Base-by-base conservation (phyloP, 2,329 filamentous ascomycete species). In the Thielaviopsis musarum region DNA sequence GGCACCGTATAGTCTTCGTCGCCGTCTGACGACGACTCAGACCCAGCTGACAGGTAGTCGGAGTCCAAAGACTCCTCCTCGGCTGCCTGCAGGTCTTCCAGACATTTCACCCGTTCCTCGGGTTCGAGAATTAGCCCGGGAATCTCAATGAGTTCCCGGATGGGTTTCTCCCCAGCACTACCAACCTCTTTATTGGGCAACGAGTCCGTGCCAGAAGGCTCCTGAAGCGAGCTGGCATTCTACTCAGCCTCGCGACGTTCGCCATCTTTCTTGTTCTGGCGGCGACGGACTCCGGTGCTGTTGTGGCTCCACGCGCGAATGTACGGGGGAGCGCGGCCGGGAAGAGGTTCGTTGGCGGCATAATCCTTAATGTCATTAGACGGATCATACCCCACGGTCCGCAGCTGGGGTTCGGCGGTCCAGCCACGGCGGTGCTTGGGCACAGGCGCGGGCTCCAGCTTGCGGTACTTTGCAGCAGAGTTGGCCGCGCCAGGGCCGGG, bases 331-430 rank as follows among this genome's bases (percentile, higher is more conserved):
- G 78, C 79, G 17, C 75, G 77, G 54, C 74, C 74, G 9, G 79
- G 79, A 30, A 80, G 73, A 15, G 78, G 77, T 56, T 81, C 78
- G 19, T 74, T 74, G 1, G 78, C 74, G 3, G 72, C 71, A 52
- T 79, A 80, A 64, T 82, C 79, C 65, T 81, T 82, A 66, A 81
- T 80, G 21, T 78, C 76, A 62, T 76, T 74, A 28, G 71, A 72
- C 54, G 76, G 75, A 60, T 77, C 73, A 63, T 82, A 82, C 45
- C 76, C 77, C 3, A 81, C 78, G 3, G 80, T 80, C 59, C 79
- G 76, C n/a, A 82, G 71, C 64, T 81, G 78, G 17, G 75, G 72
- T 64, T 74, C 75, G 59, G 70, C 70, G 6, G 69, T 66, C 67
- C 73, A 76, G 62, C 73, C 73, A 52, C 74, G 72, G 13, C 74